phyloP scores from a whole-genome alignment of 768 basidiomycete genomes.

The Epithele typhae region DNA sequence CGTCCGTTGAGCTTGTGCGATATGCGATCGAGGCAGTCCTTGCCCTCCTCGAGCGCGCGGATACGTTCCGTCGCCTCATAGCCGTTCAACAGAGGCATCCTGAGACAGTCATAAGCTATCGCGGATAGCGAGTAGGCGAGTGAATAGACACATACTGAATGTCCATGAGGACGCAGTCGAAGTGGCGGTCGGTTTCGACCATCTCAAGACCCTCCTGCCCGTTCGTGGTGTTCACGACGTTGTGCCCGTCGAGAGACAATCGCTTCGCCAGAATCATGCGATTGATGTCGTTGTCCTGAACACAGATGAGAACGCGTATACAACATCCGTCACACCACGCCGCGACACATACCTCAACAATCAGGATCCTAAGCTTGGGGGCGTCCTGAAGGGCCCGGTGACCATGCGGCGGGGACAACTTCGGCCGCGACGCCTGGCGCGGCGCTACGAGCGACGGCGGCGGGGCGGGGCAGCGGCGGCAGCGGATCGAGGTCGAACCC shows the following conservation, averaged over 20 bases:
- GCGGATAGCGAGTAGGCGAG: too few relatives aligned
- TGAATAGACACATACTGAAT: slow-evolving; percentile 51
- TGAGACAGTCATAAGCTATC: too few relatives aligned
- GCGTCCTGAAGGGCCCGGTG: neutral
- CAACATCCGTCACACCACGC: neutral
- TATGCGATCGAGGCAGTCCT: slow-evolving; percentile 16
- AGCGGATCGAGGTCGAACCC: slow-evolving; percentile 10
- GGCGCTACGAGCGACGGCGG: neutral
- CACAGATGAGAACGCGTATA: neutral
- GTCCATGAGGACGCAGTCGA: slow-evolving; percentile 81
- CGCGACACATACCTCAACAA: slow-evolving; percentile 54
- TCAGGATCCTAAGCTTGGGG: slow-evolving; percentile 42
- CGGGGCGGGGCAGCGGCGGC: neutral
- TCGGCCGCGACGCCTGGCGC: neutral
- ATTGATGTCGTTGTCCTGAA: slow-evolving; percentile 71
- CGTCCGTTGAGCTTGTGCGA: slow-evolving; percentile 54
- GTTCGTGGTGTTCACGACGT: slow-evolving; percentile 61
- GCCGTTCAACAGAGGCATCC: slow-evolving; percentile 80
- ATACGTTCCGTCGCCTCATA: slow-evolving; percentile 66
- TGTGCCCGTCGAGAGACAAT: slow-evolving; percentile 60
- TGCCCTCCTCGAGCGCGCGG: slow-evolving; percentile 49
- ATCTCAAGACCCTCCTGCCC: slow-evolving; percentile 71
- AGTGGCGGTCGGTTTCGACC: slow-evolving; percentile 50
- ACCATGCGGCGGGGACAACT: neutral
- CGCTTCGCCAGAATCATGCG: slow-evolving; percentile 66